Percentiles rank a stretch among this genome's conserved stretches.
Conservation (phyloP, 164 flowering plant species). For the Vitis rupestris region DNA sequence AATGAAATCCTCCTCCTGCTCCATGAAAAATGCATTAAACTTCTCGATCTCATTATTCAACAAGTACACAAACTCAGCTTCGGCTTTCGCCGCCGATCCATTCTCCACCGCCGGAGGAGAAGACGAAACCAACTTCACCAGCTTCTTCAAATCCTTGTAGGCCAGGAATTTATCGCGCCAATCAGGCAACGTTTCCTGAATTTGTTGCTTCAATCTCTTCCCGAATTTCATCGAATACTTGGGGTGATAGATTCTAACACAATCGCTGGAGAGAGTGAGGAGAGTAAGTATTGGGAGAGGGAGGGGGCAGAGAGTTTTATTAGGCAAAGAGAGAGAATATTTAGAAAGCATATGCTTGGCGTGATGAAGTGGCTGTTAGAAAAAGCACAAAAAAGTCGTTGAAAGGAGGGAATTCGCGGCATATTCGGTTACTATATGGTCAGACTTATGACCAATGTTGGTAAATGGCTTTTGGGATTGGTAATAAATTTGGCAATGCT, state of each 20-base stretch:
- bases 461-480: background rate
- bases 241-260: too few relatives aligned
- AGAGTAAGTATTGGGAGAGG: background rate
- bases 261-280: too few relatives aligned
- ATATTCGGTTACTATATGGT: slow-evolving; percentile 41
- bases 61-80: slow-evolving; percentile 55
- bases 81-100: slow-evolving; percentile 31
- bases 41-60: slow-evolving; percentile 82
- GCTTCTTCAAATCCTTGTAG: slow-evolving; percentile 80
- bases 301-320: slow-evolving; percentile 1
- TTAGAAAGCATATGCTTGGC: slow-evolving; percentile 65
- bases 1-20: slow-evolving; percentile 83
- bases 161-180: slow-evolving; percentile 79
- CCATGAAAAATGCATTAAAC: slow-evolving; percentile 81
- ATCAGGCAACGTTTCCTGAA: slow-evolving; percentile 66
- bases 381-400: slow-evolving; percentile 22
- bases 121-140: slow-evolving; percentile 47
- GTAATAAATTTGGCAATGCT: background rate
- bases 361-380: slow-evolving; percentile 41
- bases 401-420: slow-evolving; percentile 33
- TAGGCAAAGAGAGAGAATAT: slow-evolving; percentile 41
- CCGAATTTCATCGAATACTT: slow-evolving; percentile 69
- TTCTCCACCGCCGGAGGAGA: slow-evolving; percentile 23
- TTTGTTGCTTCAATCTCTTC: slow-evolving; percentile 71
- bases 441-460: slow-evolving; percentile 10